A percentile compares a stretch with the other conserved stretches of the same genome.
Conservation (phyloP, 2,329 filamentous ascomycete species). For the Cyphellophora europaea region DNA sequence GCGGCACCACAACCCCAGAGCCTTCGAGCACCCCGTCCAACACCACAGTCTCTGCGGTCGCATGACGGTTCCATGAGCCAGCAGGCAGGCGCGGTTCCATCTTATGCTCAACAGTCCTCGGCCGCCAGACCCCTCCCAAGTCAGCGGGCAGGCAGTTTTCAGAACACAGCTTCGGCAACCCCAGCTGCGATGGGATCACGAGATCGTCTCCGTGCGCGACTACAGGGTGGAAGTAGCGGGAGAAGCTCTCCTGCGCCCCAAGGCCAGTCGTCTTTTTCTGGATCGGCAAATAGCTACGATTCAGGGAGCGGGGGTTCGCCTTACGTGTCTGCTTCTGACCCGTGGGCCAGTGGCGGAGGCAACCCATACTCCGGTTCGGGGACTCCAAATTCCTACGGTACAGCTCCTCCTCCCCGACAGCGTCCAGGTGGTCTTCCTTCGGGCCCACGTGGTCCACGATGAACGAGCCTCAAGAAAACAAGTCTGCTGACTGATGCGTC, state of each 20-base stretch:
- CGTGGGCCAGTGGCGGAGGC: slow-evolving; percentile 16
- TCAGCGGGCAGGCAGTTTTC: slow-evolving; percentile 66
- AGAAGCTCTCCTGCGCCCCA: slow-evolving; percentile 12
- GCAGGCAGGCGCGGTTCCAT: too few species aligned
- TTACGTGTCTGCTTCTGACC: slow-evolving; percentile 18
- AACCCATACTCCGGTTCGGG: slow-evolving; percentile 1
- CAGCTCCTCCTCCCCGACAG: background rate
- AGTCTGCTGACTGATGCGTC: too few species aligned
- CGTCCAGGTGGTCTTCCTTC: background rate
- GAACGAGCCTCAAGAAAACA: too few species aligned
- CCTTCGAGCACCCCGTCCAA: slow-evolving; percentile 21
- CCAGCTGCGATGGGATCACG: slow-evolving; percentile 26
- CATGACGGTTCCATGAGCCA: slow-evolving; percentile 9
- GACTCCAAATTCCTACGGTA: slow-evolving; percentile 11
- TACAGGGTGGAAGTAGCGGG: slow-evolving; percentile 52
- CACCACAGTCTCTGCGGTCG: slow-evolving; percentile 19
- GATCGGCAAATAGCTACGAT: background rate
- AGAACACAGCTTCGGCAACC: slow-evolving; percentile 39
- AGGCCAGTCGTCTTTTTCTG: background rate
- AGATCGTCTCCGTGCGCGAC: slow-evolving; percentile 64
- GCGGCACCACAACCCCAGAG: slow-evolving; percentile 16
- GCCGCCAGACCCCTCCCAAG: slow-evolving; percentile 57
- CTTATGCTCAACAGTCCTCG: slow-evolving; percentile 13
- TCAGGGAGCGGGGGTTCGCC: slow-evolving; percentile 6
- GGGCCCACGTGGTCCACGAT: slow-evolving; percentile 15